Percentiles rank a stretch among this genome's conserved stretches.
phyloP scores from a whole-genome alignment of 352 stramenopile species.

The Salisapilia sapeloensis region DNA sequence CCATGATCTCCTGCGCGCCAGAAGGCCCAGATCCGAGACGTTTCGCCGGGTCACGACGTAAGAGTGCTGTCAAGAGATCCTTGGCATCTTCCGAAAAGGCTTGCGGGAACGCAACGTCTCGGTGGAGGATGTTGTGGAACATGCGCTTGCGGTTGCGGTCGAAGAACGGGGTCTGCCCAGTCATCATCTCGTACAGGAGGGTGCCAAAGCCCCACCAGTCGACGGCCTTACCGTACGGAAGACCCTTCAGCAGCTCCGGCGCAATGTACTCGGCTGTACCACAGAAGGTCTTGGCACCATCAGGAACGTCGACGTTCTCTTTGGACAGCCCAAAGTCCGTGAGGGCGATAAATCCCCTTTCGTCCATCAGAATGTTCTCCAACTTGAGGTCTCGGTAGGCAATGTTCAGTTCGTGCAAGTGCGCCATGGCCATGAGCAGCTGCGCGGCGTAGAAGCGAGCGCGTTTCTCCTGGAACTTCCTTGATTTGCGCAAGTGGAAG shows the following conservation, averaged over 20 bases:
- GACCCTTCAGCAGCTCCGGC: slow-evolving; percentile 78
- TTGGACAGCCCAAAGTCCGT: slow-evolving; percentile 90
- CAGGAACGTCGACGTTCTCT: slow-evolving; percentile 75
- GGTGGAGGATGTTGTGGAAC: slow-evolving; percentile 88
- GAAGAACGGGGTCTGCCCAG: slow-evolving; percentile 88
- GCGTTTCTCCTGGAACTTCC: slow-evolving; percentile 80
- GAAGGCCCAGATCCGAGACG: slow-evolving; percentile 61
- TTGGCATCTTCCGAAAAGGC: slow-evolving; percentile 81
- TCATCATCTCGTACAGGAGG: slow-evolving; percentile 92
- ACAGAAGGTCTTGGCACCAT: slow-evolving; percentile 86
- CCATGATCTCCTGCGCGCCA: slow-evolving; percentile 80
- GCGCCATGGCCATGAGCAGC: slow-evolving; percentile 82
- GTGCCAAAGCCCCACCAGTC: slow-evolving; percentile 91
- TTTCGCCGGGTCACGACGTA: slow-evolving; percentile 72
- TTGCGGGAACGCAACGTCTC: slow-evolving; percentile 72
- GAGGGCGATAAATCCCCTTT: slow-evolving; percentile 85
- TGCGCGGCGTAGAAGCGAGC: slow-evolving; percentile 84
- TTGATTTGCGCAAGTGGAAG: slow-evolving; percentile 83
- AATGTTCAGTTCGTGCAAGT: slow-evolving; percentile 88
- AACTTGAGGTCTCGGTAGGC: slow-evolving; percentile 91
- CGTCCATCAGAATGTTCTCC: slow-evolving; percentile 91
- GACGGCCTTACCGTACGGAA: slow-evolving; percentile 81
- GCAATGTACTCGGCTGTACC: slow-evolving; percentile 89
- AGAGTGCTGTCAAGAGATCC: slow-evolving; percentile 56
- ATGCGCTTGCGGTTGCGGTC: slow-evolving; percentile 91